A percentile compares a stretch with the other conserved stretches of the same genome.
These are phyloP conservation scores for Pestalotiopsis sp. DNA, from an alignment of 2,329 filamentous ascomycete genomes.

Conservation along the genomic window DNA sequence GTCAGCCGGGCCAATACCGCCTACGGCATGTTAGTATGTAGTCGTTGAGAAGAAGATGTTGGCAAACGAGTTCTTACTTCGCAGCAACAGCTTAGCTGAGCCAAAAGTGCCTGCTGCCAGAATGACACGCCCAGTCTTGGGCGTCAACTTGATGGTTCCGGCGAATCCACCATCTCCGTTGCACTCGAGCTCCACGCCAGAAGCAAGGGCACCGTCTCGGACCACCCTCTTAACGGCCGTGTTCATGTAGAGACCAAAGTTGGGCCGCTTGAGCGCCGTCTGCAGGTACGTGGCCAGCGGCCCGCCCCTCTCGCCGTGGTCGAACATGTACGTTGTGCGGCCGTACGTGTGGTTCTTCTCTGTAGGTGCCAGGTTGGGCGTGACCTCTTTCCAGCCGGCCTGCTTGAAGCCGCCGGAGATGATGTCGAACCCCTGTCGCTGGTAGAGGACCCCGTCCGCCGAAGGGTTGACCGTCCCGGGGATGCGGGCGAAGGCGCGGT, in stretches of 20 bases:
- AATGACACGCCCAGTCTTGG: slow-evolving; percentile 65
- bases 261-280: slow-evolving; percentile 56
- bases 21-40: slow-evolving; percentile 14
- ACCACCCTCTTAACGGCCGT: slow-evolving; percentile 70
- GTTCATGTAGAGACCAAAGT: slow-evolving; percentile 70
- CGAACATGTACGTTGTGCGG: slow-evolving; percentile 69
- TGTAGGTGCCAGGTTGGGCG: slow-evolving; percentile 60
- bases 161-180: slow-evolving; percentile 54
- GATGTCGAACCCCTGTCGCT: slow-evolving; percentile 67
- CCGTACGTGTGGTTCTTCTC: slow-evolving; percentile 68
- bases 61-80: slow-evolving; percentile 44
- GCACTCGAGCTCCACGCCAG: slow-evolving; percentile 69
- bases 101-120: slow-evolving; percentile 70
- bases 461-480: slow-evolving; percentile 70
- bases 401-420: slow-evolving; percentile 60
- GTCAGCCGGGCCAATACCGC: slow-evolving; percentile 64
- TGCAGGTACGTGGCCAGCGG: slow-evolving; percentile 74
- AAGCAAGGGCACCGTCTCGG: slow-evolving; percentile 62
- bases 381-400: slow-evolving; percentile 65
- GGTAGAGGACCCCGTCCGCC: slow-evolving; percentile 66
- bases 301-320: slow-evolving; percentile 66
- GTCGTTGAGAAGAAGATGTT: not conserved
- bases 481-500: slow-evolving; percentile 69
- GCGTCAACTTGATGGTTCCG: slow-evolving; percentile 63
- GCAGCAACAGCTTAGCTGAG: slow-evolving; percentile 69